phyloP scores from a whole-genome alignment of 345 rosid genomes.

The Durio zibethinus region DNA sequence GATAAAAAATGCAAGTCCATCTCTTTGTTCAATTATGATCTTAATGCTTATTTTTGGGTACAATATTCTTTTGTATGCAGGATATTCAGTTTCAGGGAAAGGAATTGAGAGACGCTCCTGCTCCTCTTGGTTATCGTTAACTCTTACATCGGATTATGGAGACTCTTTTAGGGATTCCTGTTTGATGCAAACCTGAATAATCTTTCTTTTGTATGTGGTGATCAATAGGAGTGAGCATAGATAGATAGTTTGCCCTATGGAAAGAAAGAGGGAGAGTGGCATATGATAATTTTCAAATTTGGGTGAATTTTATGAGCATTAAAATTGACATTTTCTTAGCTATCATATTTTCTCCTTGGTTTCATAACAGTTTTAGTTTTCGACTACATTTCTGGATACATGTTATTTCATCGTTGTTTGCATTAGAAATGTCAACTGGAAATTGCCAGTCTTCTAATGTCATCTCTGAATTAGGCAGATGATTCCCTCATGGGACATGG shows the following conservation, averaged over 20 bases:
- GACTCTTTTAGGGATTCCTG: not conserved
- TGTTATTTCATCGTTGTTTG: no score
- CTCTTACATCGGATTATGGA: not conserved
- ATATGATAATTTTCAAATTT: not conserved
- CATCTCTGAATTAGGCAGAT: no score
- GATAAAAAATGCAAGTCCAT: not conserved
- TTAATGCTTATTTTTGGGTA: not conserved
- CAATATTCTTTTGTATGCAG: slow-evolving; percentile 30
- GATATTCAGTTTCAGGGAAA: slow-evolving; percentile 68
- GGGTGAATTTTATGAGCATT: not conserved
- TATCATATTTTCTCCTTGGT: not conserved
- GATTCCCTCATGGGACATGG: no score
- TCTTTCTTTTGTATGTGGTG: not conserved
- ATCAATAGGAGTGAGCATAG: not conserved
- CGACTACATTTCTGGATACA: not conserved
- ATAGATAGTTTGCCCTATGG: no score
- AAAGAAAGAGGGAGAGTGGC: no score
- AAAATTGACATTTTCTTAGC: not conserved
- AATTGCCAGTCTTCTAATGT: no score
- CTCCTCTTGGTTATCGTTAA: slow-evolving; percentile 68
- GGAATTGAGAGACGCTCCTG: slow-evolving; percentile 67
- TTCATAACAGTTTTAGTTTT: not conserved
- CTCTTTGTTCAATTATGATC: not conserved
- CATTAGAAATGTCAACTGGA: no score
- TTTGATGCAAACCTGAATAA: not conserved